Evolutionary conservation across 116 monocot species (phyloP), one percentile per base, ranked within the genome.

Genomic region (Cymodocea nodosa): DNA sequence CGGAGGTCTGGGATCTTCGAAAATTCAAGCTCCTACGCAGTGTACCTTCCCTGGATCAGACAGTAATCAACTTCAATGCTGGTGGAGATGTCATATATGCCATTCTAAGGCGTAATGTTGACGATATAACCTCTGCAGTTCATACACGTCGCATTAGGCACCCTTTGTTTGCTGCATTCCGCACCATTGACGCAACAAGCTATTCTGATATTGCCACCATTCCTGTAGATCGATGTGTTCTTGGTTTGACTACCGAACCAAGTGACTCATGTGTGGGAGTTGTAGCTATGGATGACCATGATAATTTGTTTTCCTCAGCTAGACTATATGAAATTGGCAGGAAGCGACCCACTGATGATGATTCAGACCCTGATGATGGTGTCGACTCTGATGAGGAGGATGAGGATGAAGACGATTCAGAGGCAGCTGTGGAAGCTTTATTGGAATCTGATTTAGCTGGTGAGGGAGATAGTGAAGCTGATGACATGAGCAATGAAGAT

Each of bases 1-100:
- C 99, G 10, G 99, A 99, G 59, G 99, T 99, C 59, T 99, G 92
- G 99, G 99, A 99, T 73, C 82, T 99, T 23, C 73, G 99, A 6
- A 99, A 92, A 40, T 89, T 92, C 36, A 99, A 86, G 72, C 87
- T 99, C 35, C 74, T 99, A 19, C 65, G 99, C 53, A 92, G 84
- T 50, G 99, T 92, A 15, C 86, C 92, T 34, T 92, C 89, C 16
- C 70, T 99, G 24, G 99, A 92, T 62, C 99, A 99, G 68, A 89
- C 92, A 0, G 89, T 92, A 15, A 89, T 92, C 63, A 81, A 70
- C 15, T 99, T 92, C 62, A 99, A 87, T 59, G 75, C 79, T 2
- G 74, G 70, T 11, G 99, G 99, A 4, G 93, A 99, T 52, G 81
- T 92, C 55, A 99, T 99, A 55, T 99, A 99, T 65, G 92, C 92